Conservation (phyloP, 257 asterid species). For the Schizonepeta tenuifolia region DNA sequence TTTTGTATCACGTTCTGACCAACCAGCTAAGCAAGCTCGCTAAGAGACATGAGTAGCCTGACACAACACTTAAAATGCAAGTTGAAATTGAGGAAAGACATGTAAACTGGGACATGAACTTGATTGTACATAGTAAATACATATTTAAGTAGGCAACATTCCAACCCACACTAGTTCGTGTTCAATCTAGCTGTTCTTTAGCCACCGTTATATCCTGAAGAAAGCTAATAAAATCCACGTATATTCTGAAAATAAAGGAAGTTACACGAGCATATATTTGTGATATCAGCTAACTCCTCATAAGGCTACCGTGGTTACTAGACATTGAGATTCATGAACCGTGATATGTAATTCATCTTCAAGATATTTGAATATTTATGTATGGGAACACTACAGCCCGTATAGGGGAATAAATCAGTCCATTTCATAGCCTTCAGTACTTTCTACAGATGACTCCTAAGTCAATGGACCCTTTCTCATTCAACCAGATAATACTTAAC, state of each 20-base stretch:
- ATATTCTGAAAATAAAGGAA: neutral
- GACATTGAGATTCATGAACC: conserved; percentile 4
- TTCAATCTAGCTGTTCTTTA: conserved; percentile 10
- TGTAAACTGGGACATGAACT: neutral
- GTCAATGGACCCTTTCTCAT: neutral
- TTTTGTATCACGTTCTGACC: neutral
- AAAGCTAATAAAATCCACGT: conserved; percentile 14
- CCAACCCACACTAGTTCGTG: conserved; percentile 26
- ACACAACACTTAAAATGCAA: neutral
- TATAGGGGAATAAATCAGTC: neutral
- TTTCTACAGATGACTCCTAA: neutral
- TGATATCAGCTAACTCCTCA: neutral
- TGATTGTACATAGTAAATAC: neutral
- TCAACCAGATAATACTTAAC: neutral
- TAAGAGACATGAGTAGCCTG: neutral
- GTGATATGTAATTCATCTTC: conserved; percentile 11
- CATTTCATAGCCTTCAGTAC: neutral
- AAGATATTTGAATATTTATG: conserved; percentile 3
- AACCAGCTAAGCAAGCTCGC: conserved; percentile 18
- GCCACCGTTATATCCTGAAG: conserved; percentile 4
- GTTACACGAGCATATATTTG: neutral
- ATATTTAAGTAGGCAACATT: conserved; percentile 5
- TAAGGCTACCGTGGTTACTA: conserved; percentile 9
- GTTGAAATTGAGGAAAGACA: neutral
- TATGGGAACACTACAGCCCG: conserved; percentile 19